These are phyloP conservation scores for Ceriops zippeliana DNA, from an alignment of 345 rosid genomes.

Conservation along the genomic window DNA sequence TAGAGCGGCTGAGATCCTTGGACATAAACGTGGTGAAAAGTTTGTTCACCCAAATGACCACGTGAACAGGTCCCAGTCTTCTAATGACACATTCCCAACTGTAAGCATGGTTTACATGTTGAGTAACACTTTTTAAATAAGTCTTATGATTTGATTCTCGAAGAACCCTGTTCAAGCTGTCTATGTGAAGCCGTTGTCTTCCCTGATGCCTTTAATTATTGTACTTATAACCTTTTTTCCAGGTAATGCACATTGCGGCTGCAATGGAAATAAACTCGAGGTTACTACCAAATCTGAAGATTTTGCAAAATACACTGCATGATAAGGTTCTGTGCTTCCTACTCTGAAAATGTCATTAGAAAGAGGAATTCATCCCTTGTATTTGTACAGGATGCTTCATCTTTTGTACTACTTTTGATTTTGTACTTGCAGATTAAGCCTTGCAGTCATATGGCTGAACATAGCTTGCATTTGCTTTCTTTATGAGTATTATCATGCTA, in stretches of 20 bases:
- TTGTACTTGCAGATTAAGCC: background rate
- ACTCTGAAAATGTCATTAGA: background rate
- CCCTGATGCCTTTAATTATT: background rate
- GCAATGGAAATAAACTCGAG: constrained; percentile 83
- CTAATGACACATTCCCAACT: constrained; percentile 95
- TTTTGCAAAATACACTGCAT: constrained; percentile 61
- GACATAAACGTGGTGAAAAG: constrained; percentile 80
- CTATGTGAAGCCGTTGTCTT: background rate
- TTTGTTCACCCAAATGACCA: constrained; percentile 96
- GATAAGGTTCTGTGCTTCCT: constrained; percentile 55
- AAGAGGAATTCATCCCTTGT: background rate
- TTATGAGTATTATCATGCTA: background rate
- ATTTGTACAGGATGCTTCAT: constrained; percentile 1
- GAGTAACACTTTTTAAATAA: background rate
- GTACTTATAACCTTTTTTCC: constrained; percentile 1
- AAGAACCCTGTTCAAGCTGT: no score
- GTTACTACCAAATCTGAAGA: constrained; percentile 68
- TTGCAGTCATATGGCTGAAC: background rate
- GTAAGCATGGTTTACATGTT: constrained; percentile 40
- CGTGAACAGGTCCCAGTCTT: constrained; percentile 93
- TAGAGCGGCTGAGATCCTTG: constrained; percentile 96
- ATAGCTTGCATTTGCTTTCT: background rate
- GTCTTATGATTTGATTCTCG: background rate
- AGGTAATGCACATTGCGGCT: constrained; percentile 99
- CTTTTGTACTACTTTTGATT: background rate